phyloP scores from a whole-genome alignment of 306 rosid species.

The Datisca glomerata region DNA sequence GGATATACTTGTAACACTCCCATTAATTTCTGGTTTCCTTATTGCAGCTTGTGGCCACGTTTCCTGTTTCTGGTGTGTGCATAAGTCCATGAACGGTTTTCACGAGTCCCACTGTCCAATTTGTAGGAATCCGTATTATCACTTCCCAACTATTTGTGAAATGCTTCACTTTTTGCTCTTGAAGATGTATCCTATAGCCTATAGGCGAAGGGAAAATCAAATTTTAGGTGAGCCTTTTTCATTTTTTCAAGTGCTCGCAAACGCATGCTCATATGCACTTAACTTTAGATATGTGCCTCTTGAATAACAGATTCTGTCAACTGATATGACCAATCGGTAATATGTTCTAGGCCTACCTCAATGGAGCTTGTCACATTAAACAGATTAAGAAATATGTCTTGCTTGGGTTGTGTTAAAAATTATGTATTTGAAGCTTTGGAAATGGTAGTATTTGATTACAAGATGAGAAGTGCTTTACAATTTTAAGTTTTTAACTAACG shows the following conservation, averaged over 20 bases:
- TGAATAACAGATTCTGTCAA: no score
- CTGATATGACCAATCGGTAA: no score
- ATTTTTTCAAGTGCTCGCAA: background rate
- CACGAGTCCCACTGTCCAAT: conserved; percentile 59
- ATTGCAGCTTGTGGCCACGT: conserved; percentile 84
- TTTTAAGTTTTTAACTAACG: no score
- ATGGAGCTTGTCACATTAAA: no score
- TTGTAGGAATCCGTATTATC: conserved; percentile 52
- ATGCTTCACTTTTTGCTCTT: conserved; percentile 66
- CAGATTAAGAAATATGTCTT: no score
- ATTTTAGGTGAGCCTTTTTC: conserved; percentile 40
- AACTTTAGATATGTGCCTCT: no score
- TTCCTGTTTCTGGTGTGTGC: conserved; percentile 90
- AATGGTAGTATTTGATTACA: no score
- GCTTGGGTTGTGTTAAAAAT: no score
- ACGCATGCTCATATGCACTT: no score
- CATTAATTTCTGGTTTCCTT: conserved; percentile 4
- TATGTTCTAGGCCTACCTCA: no score
- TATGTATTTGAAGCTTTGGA: no score
- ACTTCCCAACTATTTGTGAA: conserved; percentile 64
- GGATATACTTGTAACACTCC: background rate
- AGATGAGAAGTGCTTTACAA: no score
- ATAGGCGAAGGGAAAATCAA: conserved; percentile 46
- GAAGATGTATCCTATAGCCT: conserved; percentile 53
- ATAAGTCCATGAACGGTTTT: conserved; percentile 32